Evolutionary conservation across 345 rosid species (phyloP).

Genomic region (Pseudoturritis turrita): DNA sequence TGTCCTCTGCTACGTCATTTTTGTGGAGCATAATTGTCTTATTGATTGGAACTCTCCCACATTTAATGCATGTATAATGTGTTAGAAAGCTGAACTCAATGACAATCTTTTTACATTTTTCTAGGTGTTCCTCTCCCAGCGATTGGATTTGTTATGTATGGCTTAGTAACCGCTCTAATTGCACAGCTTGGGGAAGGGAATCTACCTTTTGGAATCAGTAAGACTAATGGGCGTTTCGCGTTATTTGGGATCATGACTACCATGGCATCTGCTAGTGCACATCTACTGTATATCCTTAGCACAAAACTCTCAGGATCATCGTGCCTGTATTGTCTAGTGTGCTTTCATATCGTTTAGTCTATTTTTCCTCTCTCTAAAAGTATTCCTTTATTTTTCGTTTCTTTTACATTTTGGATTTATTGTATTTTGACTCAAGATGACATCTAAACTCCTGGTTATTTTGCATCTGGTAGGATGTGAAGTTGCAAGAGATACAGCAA

Average conservation of each 20-base stretch:
- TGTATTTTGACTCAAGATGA: not conserved
- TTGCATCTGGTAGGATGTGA: slow-evolving; percentile 53
- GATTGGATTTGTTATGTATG: slow-evolving; percentile 78
- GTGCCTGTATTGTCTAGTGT: slow-evolving; percentile 70
- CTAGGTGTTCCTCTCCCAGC: slow-evolving; percentile 81
- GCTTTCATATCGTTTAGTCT: slow-evolving; percentile 70
- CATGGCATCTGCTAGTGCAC: slow-evolving; percentile 92
- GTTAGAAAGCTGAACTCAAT: slow-evolving; percentile 31
- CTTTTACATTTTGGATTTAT: not conserved
- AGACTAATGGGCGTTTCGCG: slow-evolving; percentile 51
- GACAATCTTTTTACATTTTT: slow-evolving; percentile 28
- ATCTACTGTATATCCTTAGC: slow-evolving; percentile 69
- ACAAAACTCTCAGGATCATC: slow-evolving; percentile 64
- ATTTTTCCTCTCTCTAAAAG: slow-evolving; percentile 75
- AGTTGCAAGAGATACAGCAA: slow-evolving; percentile 63
- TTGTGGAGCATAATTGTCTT: not conserved
- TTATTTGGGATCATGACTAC: slow-evolving; percentile 65
- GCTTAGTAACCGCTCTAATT: slow-evolving; percentile 57
- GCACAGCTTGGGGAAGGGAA: slow-evolving; percentile 43
- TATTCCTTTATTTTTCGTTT: slow-evolving; percentile 18
- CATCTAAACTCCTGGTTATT: not conserved
- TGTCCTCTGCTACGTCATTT: not conserved
- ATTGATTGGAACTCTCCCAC: slow-evolving; percentile 7
- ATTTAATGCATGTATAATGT: slow-evolving; percentile 14
- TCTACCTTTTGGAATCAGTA: slow-evolving; percentile 49